Evolutionary conservation across 768 basidiomycete genomes (phyloP).

Genomic region (Stropharia rugosoannulata): DNA sequence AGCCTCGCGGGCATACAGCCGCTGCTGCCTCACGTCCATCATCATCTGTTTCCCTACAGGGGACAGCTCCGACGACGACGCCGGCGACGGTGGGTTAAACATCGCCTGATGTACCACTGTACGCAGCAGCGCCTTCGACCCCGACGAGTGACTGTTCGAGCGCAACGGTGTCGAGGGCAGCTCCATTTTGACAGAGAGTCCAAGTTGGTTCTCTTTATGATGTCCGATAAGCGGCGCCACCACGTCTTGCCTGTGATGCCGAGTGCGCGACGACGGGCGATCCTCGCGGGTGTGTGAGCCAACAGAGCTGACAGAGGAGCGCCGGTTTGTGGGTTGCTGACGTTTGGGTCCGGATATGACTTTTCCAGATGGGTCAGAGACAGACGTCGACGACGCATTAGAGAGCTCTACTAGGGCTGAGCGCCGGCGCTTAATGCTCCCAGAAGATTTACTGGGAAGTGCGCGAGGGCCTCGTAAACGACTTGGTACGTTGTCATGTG

Average conservation of each 20-base stretch:
- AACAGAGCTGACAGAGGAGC: slow-evolving; percentile 23
- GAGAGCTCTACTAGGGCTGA: slow-evolving; percentile 22
- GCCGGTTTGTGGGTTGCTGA: slow-evolving; percentile 22
- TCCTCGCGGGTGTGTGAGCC: slow-evolving; percentile 11
- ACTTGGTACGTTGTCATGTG: slow-evolving; percentile 27
- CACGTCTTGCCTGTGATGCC: slow-evolving; percentile 1
- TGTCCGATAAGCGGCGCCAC: background rate
- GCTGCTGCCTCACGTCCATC: slow-evolving; percentile 55
- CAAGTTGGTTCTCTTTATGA: slow-evolving; percentile 42
- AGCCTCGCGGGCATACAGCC: slow-evolving; percentile 35
- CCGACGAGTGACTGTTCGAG: slow-evolving; percentile 26
- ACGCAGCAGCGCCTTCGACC: slow-evolving; percentile 34
- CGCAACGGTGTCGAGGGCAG: slow-evolving; percentile 49
- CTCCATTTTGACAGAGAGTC: slow-evolving; percentile 32
- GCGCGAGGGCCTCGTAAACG: slow-evolving; percentile 44
- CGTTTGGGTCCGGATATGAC: slow-evolving; percentile 27
- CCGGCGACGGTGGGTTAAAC: slow-evolving; percentile 57
- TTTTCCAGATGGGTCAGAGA: slow-evolving; percentile 28
- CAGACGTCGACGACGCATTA: slow-evolving; percentile 13
- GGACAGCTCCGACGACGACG: slow-evolving; percentile 73
- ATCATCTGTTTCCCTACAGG: slow-evolving; percentile 68
- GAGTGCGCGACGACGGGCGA: background rate
- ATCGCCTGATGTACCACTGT: slow-evolving; percentile 39
- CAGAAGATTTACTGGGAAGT: slow-evolving; percentile 30
- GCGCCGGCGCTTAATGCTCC: slow-evolving; percentile 24